phyloP scores from a whole-genome alignment of 2,329 filamentous ascomycete genomes.

The Cadophora sp. region DNA sequence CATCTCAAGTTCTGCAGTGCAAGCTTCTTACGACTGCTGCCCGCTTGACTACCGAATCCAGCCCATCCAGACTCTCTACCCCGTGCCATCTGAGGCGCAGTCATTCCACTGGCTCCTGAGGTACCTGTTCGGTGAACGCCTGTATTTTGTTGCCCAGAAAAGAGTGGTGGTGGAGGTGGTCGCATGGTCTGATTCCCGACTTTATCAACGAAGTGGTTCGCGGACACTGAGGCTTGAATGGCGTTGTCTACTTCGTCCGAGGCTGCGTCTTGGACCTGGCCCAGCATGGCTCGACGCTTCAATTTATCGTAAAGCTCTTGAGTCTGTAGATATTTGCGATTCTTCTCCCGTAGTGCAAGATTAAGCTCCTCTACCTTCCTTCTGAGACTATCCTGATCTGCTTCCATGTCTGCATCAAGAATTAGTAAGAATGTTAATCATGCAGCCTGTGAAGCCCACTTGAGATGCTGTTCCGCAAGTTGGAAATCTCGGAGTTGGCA shows the following conservation, averaged over 20 bases:
- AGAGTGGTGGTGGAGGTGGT: slow-evolving; percentile 32
- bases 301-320: slow-evolving; percentile 70
- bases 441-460: slow-evolving; percentile 52
- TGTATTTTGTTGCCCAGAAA: slow-evolving; percentile 27
- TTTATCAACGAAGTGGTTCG: slow-evolving; percentile 38
- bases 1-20: background rate
- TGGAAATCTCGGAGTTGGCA: slow-evolving; percentile 74
- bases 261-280: slow-evolving; percentile 61
- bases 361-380: slow-evolving; percentile 76
- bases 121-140: slow-evolving; percentile 20
- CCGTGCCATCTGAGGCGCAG: slow-evolving; percentile 18
- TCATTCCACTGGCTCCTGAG: slow-evolving; percentile 17
- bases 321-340: slow-evolving; percentile 69
- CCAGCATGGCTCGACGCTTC: slow-evolving; percentile 60
- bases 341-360: slow-evolving; percentile 73
- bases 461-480: slow-evolving; percentile 68
- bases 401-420: slow-evolving; percentile 55
- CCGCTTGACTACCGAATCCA: slow-evolving; percentile 36
- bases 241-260: slow-evolving; percentile 55
- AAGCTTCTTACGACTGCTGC: slow-evolving; percentile 29
- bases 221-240: slow-evolving; percentile 43
- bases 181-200: slow-evolving; percentile 31
- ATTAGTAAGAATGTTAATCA: slow-evolving; percentile 18
- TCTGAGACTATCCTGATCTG: slow-evolving; percentile 67
- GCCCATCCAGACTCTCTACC: slow-evolving; percentile 32